Evolutionary conservation across 2,329 filamentous ascomycete genomes (phyloP).

Genomic region (Claviceps cyperi): DNA sequence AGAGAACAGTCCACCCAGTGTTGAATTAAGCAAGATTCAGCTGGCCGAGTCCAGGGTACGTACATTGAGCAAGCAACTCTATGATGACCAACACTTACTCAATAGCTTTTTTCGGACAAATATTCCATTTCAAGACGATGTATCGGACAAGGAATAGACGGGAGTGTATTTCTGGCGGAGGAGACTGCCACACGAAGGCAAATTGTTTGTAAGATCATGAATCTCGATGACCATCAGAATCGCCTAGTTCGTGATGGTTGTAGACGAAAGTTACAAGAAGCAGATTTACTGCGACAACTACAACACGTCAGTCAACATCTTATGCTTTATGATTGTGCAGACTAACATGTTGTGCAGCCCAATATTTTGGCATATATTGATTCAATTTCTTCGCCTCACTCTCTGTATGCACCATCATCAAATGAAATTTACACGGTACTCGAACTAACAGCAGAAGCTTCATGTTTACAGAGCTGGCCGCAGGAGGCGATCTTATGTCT

Average conservation of each 20-base stretch:
- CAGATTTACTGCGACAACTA: conserved; percentile 36
- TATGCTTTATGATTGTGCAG: background rate
- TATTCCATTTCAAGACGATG: conserved; percentile 21
- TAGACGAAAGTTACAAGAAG: conserved; percentile 31
- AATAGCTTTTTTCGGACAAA: conserved; percentile 17
- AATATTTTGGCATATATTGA: conserved; percentile 39
- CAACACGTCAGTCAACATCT: conserved; percentile 31
- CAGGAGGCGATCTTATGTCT: conserved; percentile 39
- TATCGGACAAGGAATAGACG: conserved; percentile 24
- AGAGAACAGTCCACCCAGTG: conserved; percentile 9
- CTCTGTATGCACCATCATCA: conserved; percentile 23
- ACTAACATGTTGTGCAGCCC: conserved; percentile 25
- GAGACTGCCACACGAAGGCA: conserved; percentile 40
- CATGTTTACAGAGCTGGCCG: conserved; percentile 42
- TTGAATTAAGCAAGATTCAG: conserved; percentile 16
- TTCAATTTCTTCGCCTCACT: conserved; percentile 32
- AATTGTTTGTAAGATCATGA: conserved; percentile 54
- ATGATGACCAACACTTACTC: background rate
- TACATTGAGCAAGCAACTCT: background rate
- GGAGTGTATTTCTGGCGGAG: conserved; percentile 23
- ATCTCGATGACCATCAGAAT: conserved; percentile 24
- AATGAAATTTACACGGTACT: background rate
- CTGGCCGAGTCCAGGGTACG: conserved; percentile 18
- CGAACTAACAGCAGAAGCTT: conserved; percentile 23
- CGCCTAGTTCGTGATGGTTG: conserved; percentile 15